Percentiles rank a stretch among this genome's conserved stretches.
These are phyloP conservation scores for Aspergillus bombycis DNA, from an alignment of 2,329 filamentous ascomycete genomes.

Conservation along the genomic window DNA sequence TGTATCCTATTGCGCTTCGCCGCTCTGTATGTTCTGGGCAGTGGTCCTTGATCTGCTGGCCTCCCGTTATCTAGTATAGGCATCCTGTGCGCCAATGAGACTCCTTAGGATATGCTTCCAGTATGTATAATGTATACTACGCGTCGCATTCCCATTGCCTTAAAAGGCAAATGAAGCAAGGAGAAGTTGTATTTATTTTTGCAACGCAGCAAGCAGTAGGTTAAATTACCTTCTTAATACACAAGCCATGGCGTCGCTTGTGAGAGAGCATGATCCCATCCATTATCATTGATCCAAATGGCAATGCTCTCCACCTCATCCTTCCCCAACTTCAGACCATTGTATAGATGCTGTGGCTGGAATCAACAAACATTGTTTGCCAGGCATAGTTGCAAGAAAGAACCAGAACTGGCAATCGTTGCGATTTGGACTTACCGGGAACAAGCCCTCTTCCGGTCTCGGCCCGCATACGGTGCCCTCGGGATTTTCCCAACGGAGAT, in stretches of 20 bases:
- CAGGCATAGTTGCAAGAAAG: background rate
- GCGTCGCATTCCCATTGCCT: background rate
- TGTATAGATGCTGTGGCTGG: slow-evolving; percentile 39
- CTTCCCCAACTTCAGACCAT: slow-evolving; percentile 40
- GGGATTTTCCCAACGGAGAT: slow-evolving; percentile 43
- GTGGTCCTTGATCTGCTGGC: no score
- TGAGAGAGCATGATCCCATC: slow-evolving; percentile 40
- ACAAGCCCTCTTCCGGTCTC: slow-evolving; percentile 42
- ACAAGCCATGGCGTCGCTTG: slow-evolving; percentile 41
- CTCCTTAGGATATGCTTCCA: background rate
- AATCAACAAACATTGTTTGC: background rate
- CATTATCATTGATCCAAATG: slow-evolving; percentile 40
- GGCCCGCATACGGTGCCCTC: slow-evolving; percentile 41
- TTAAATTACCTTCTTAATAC: slow-evolving; percentile 25
- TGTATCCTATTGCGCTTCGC: no score
- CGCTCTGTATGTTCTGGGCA: no score
- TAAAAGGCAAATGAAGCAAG: background rate
- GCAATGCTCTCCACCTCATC: slow-evolving; percentile 43
- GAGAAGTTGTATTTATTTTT: background rate
- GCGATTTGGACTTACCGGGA: slow-evolving; percentile 36
- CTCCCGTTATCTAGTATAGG: no score
- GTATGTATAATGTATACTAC: background rate
- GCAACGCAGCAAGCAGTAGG: background rate
- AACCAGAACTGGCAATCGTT: background rate
- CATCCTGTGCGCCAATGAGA: no score